Evolutionary conservation across 805 yeast species (phyloP), one percentile per base, ranked within the genome.

Genomic region (Pichia deserticola): DNA sequence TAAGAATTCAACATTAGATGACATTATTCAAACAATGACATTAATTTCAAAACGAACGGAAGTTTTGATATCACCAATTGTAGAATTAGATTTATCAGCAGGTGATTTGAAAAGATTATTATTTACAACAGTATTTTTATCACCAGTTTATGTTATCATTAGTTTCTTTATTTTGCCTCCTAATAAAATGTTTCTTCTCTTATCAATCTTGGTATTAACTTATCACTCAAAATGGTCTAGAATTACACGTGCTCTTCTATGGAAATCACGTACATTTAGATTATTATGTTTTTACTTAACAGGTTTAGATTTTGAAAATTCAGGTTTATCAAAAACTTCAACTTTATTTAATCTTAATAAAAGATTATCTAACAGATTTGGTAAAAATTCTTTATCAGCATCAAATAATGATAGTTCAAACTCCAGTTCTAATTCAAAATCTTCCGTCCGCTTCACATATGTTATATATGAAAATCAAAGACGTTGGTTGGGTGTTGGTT

Each of bases 401-500:
- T 30, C 48, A 49, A 43, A 25, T 9, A 28, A 42, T 28, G 42
- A 45, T 5, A 28, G 36, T 27, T 46, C 54, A 13, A 41, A 25
- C 10, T 44, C 50, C 10, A 4, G 28, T n/a, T 10, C 8, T 11
- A 51, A 46, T 32, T 48, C 56, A 15, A 51, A 44, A 40, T 51
- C 51, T 20, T 79, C 82, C 1, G 89, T 88, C 33, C 70, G 90
- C 49, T 93, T 90, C 66, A 90, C 97, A 5, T 92, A 88, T 66
- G 97, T 89, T 2, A 73, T 93, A 10, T 90, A 83, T 66, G 99
- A 92, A 65, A 92, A 92, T 65, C 98, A 92, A 70, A 81, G 99
- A 62, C 82, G 95, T 60, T 92, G 99, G 99, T 74, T 92, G 38
- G 98, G 97, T 12, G 87, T 92, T 58, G 99, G 99, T 11, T 92